Base-by-base conservation (phyloP, 495 filamentous ascomycete genomes). In the Articulospora tetracladia region DNA sequence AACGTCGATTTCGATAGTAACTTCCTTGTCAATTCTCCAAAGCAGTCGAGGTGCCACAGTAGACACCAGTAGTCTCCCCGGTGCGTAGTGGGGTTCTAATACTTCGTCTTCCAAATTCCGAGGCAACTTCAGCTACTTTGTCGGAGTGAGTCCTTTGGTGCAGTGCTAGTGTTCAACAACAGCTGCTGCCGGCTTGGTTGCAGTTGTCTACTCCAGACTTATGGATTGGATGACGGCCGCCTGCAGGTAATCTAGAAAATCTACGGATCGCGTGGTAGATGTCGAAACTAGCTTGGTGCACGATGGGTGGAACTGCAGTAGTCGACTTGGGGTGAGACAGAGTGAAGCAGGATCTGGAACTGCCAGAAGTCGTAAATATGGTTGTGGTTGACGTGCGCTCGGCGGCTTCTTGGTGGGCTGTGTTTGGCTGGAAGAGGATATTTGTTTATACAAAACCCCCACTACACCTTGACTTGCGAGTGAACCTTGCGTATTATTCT, bases 371-470 rank as follows among this genome's bases (percentile, higher is more conserved):
- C 50, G 50, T 34, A 49, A 59, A 49, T 32, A 51, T 59, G 60
- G 23, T 3, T 44, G 15, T 44, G 39, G 15, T 44, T 15, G 39
- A 3, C 39, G 39, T 44, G 7, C 10, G 39, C 15, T 44, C 11
- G n/a, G 17, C n/a, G 39, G 30, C 30, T 15, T 44, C 39, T 44
- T 44, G 7, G 39, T n/a, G 39, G 15, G 39, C 39, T 44, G 4
- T 44, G 4, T 12, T 19, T n/a, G 39, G 30, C 30, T 44, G 39
- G 15, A 15, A 15, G 39, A 44, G 55, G 48, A 46, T 27, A 23
- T 17, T 60, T 65, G 58, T 65, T 65, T 65, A 65, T 65, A 57
- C 56, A 24, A 65, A 61, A 61, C 56, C 58, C 53, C 63, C 62
- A 61, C 58, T 54, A 49, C 27, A 11, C 48, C 23, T 50, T 17